Conservation (phyloP, 371 early-diverging fungal genomes). For the Actinomortierella ambigua region DNA sequence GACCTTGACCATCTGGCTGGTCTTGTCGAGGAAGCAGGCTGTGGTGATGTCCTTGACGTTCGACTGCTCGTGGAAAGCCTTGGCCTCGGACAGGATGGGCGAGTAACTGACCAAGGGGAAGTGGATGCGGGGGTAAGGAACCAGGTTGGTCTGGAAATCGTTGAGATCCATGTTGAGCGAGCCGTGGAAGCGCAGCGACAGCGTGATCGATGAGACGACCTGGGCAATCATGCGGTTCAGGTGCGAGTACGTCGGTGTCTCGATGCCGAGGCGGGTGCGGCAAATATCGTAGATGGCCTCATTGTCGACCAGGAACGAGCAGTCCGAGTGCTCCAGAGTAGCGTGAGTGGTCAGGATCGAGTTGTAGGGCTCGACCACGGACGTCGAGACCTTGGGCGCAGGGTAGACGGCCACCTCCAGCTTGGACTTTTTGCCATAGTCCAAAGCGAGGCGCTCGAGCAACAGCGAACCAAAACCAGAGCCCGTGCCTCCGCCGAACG, state of each 20-base stretch:
- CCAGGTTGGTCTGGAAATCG: slow-evolving; percentile 98
- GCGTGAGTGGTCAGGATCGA: slow-evolving; percentile 99
- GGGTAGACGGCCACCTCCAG: slow-evolving; percentile 99
- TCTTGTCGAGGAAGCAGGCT: slow-evolving; percentile 93
- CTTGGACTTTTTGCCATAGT: slow-evolving; percentile 99
- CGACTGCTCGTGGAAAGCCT: slow-evolving; percentile 92
- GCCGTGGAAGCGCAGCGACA: slow-evolving; percentile 98
- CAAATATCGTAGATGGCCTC: slow-evolving; percentile 99
- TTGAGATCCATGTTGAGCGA: slow-evolving; percentile 96
- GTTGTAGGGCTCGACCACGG: slow-evolving; percentile 99
- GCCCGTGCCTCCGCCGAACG: slow-evolving; percentile 99
- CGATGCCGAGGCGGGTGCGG: slow-evolving; percentile 97
- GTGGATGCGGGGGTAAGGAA: slow-evolving; percentile 97
- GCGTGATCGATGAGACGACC: slow-evolving; percentile 99
- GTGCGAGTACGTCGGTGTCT: slow-evolving; percentile 96
- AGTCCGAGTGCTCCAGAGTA: slow-evolving; percentile 98
- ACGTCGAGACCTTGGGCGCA: slow-evolving; percentile 97
- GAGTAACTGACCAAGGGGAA: slow-evolving; percentile 97
- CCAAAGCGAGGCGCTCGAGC: slow-evolving; percentile 95
- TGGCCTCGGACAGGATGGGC: slow-evolving; percentile 90
- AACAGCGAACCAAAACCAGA: slow-evolving; percentile 99
- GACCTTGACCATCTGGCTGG: slow-evolving; percentile 97
- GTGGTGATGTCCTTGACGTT: slow-evolving; percentile 90
- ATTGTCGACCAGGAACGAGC: slow-evolving; percentile 99
- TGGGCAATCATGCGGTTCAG: slow-evolving; percentile 99